Evolutionary conservation across 2,329 filamentous ascomycete species (phyloP), one percentile per base, ranked within the genome.

Genomic region (Phialocephala subalpina): DNA sequence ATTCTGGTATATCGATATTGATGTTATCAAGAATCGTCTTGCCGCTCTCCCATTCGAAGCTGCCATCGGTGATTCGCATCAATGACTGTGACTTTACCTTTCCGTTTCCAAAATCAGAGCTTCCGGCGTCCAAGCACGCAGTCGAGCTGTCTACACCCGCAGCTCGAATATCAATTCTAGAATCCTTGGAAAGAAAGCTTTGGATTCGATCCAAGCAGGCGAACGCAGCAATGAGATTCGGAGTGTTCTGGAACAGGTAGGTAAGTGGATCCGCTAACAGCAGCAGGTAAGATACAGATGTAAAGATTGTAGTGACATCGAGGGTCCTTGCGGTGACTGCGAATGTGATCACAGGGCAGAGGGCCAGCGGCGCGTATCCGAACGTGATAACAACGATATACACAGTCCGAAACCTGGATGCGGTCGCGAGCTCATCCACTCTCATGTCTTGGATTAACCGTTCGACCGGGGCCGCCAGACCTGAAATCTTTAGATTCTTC

Each of bases 401-500:
- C 2, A 70, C 45, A 14, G n/a, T 49, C 27, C 68, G 62, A 65
- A 77, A 80, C 20, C 70, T 68, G 0, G 71, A 64, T 67, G 71
- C 77, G 2, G 70, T 62, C 1, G 27, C 60, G 0, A 82, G 67
- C 66, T 82, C 80, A 3, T 76, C 67, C 1, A 76, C 61, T 6
- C 80, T 76, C 25, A 80, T 64, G 1, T 63, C 66, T 60, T 81
- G 78, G 3, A 82, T 72, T 2, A 76, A 67, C 2, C 69, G 63
- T 22, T 73, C 71, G 1, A 80, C 66, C 4, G 74, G 65, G 18
- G 58, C 70, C 5, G 77, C 63, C 12, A 82, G 71, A 1, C 79
- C 80, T 1, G 76, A 76, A 55, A 82, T 78, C 62, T 79, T 80
- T 20, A 82, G 68, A 40, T 73, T 70, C 66, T 80, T 82, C 74